Evolutionary conservation across 257 asterid species (phyloP).

Genomic region (Gardenia jasminoides): DNA sequence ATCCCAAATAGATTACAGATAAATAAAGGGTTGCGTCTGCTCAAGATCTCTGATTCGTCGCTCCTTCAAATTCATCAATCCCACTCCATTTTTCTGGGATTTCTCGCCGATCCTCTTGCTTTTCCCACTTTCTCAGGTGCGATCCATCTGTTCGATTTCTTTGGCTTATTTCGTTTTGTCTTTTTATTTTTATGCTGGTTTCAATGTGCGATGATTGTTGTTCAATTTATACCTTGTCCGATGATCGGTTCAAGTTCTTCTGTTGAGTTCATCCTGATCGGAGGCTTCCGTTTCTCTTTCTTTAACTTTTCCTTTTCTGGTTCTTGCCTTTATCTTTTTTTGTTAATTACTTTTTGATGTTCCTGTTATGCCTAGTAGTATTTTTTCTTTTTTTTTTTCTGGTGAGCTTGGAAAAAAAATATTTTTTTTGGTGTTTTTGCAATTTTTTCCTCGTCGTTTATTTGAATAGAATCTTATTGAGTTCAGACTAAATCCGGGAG

Average conservation of each 20-base stretch:
- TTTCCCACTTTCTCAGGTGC: slow-evolving; percentile 38
- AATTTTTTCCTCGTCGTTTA: not conserved
- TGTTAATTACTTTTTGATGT: not conserved
- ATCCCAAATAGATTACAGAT: not conserved
- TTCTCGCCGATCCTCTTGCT: slow-evolving; percentile 47
- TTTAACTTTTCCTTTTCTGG: not conserved
- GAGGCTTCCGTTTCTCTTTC: not conserved
- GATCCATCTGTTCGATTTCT: slow-evolving; percentile 29
- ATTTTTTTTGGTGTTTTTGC: not conserved
- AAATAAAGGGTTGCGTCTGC: not conserved
- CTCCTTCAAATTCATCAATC: not conserved
- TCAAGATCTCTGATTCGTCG: slow-evolving; percentile 17
- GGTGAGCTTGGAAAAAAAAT: not conserved
- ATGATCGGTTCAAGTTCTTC: slow-evolving; percentile 32
- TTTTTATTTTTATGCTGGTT: not conserved
- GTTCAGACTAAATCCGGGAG: not conserved
- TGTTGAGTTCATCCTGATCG: slow-evolving; percentile 11
- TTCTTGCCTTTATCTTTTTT: not conserved
- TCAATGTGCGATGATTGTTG: slow-evolving; percentile 18
- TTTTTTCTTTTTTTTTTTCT: not conserved
- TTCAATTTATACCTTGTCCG: slow-evolving; percentile 22
- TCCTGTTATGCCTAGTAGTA: not conserved
- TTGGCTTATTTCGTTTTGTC: not conserved
- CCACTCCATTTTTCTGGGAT: not conserved
- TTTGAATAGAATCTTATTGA: not conserved